A percentile compares a stretch with the other conserved stretches of the same genome.
Evolutionary conservation across 164 flowering plant genomes (phyloP).

Genomic region (Kingdonia uniflora): DNA sequence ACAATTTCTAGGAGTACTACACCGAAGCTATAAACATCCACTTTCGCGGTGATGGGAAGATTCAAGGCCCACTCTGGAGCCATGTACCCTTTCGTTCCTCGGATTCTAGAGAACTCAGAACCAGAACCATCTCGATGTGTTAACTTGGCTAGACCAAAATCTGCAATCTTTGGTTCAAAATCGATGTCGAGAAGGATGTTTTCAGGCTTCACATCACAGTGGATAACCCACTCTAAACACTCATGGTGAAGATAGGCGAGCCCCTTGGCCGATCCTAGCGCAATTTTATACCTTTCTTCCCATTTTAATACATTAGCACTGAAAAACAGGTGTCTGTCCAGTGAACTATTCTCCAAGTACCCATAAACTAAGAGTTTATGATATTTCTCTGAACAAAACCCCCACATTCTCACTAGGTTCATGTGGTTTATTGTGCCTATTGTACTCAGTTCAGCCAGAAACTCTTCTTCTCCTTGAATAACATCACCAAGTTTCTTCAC

Average conservation of each 20-base stretch:
- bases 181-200: slow-evolving; percentile 13
- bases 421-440: slow-evolving; percentile 20
- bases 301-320: slow-evolving; percentile 6
- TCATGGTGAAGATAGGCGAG: slow-evolving; percentile 18
- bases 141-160: slow-evolving; percentile 17
- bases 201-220: slow-evolving; percentile 20
- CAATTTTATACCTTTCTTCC: slow-evolving; percentile 12
- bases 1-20: slow-evolving; percentile 16
- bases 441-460: slow-evolving; percentile 21
- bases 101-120: slow-evolving; percentile 11
- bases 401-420: slow-evolving; percentile 23
- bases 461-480: slow-evolving; percentile 18
- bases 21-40: slow-evolving; percentile 16
- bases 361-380: slow-evolving; percentile 14
- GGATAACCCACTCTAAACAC: slow-evolving; percentile 20
- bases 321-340: slow-evolving; percentile 13
- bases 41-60: slow-evolving; percentile 15
- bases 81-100: slow-evolving; percentile 19
- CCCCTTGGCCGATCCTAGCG: slow-evolving; percentile 15
- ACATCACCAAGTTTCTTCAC: slow-evolving; percentile 16
- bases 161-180: slow-evolving; percentile 15
- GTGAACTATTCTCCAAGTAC: slow-evolving; percentile 14
- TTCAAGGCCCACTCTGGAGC: slow-evolving; percentile 17
- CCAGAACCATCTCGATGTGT: slow-evolving; percentile 9
- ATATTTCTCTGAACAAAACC: slow-evolving; percentile 13